These are phyloP conservation scores for Phascolomyces articulosus DNA, from an alignment of 371 early-diverging fungal genomes.

Conservation along the genomic window DNA sequence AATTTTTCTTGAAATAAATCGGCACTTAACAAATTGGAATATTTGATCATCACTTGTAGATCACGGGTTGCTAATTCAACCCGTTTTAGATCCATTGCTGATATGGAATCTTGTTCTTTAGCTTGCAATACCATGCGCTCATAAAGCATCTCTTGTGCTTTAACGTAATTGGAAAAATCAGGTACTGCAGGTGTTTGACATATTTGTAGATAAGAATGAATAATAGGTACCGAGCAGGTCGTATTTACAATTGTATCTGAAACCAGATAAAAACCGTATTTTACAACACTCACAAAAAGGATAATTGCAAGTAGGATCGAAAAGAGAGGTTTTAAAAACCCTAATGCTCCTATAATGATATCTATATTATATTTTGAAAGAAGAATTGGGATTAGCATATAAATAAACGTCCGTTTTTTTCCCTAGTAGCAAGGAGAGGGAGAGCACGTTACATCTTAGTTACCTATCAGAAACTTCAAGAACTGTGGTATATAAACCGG, in stretches of 20 bases:
- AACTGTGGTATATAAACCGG: too few relatives aligned
- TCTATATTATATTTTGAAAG: too few relatives aligned
- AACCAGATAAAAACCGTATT: background rate
- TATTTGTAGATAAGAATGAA: background rate
- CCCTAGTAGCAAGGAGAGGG: too few relatives aligned
- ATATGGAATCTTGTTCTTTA: constrained; percentile 30
- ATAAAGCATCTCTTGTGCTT: constrained; percentile 45
- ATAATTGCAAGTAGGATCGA: background rate
- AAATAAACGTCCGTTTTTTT: too few relatives aligned
- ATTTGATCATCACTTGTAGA: constrained; percentile 46
- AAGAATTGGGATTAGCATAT: too few relatives aligned
- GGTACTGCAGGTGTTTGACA: constrained; percentile 29
- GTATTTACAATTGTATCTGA: background rate
- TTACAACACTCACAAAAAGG: background rate
- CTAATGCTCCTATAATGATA: background rate
- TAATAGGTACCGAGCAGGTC: background rate
- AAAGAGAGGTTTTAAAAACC: background rate
- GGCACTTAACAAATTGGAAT: constrained; percentile 35
- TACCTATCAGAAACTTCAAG: too few relatives aligned
- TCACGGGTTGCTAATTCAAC: constrained; percentile 53
- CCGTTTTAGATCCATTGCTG: constrained; percentile 42
- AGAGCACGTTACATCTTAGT: too few relatives aligned
- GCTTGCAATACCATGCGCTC: constrained; percentile 38
- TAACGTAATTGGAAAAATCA: constrained; percentile 47
- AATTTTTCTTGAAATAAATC: constrained; percentile 37